These are phyloP conservation scores for Bromus sterilis DNA, from an alignment of 176 grass and related monocot genomes.

Conservation along the genomic window DNA sequence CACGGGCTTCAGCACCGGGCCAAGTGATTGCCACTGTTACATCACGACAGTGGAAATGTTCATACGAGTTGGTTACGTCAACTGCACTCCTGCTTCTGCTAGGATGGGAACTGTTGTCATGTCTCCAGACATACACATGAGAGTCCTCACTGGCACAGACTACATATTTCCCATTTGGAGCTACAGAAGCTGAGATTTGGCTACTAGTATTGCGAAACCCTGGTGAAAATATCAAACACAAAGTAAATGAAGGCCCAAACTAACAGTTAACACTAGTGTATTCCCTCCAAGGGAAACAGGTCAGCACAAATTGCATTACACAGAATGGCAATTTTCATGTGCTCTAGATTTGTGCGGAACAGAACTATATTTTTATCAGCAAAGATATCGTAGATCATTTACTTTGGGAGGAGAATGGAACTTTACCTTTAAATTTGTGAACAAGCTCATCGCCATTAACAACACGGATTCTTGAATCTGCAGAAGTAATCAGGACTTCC, in stretches of 20 bases:
- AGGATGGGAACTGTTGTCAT: conserved; percentile 71
- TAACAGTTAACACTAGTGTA: not conserved
- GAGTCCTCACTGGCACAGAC: conserved; percentile 93
- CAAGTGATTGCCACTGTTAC: conserved; percentile 85
- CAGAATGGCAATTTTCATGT: not conserved
- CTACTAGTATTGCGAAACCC: conserved; percentile 95
- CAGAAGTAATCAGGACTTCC: conserved; percentile 93
- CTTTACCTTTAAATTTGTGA: conserved; percentile 96
- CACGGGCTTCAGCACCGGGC: conserved; percentile 45
- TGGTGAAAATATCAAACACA: conserved; percentile 26
- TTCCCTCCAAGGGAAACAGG: not conserved
- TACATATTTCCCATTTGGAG: conserved; percentile 90
- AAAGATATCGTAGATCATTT: not conserved
- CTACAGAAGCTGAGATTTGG: conserved; percentile 88
- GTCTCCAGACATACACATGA: conserved; percentile 91
- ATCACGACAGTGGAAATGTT: conserved; percentile 80
- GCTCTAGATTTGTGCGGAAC: not conserved
- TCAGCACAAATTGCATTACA: not conserved
- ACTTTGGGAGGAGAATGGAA: not conserved
- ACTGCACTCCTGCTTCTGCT: conserved; percentile 61
- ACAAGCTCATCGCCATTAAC: conserved; percentile 81
- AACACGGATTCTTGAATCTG: conserved; percentile 98
- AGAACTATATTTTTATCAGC: not conserved
- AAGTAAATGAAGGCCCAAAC: not conserved
- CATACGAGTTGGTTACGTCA: conserved; percentile 81